Evolutionary conservation across 768 basidiomycete genomes (phyloP), one percentile per base, ranked within the genome.

Genomic region (Nidula microcarpa): DNA sequence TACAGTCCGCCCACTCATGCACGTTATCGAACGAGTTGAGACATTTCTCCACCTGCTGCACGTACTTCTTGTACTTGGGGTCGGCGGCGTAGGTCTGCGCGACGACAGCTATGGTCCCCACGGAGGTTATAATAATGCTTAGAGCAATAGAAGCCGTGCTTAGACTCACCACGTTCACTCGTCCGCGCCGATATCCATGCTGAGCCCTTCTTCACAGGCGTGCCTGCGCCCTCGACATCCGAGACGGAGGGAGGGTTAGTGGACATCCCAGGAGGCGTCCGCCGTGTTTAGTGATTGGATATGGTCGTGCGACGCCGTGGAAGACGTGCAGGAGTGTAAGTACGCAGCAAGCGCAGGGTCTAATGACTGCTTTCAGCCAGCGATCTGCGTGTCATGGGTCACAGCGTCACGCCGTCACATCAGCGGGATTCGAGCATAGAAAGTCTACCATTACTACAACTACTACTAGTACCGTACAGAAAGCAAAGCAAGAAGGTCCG

Each of bases 1-100:
- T 98, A 68, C 94, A 98, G 73, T 99, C 97, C 55, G 97, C 95
- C 97, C 97, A 99, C 74, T 99, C 97, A 53, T 96, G 92, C 54
- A 97, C 93, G 63, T 85, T 91, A 64, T 97, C 94, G 63, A 99
- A 98, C 1, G 93, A 87, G 56, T 86, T 88, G 46, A 99, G 77
- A 60, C 91, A 93, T 71, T 88, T 89, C 66, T 99, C 97, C 47
- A 99, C 91, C 61, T 93, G 90, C 52, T 88, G 85, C 0, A 86
- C 77, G 71, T 94, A 98, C 71, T 97, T 97, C 75, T 91, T 93
- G 74, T 85, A 97, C 67, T 94, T 95, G 11, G 92, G 89, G 74
- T 98, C 95, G 7, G 86, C 81, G 30, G 84, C 79, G 61, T 84
- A 85, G 11, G 74, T 64, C 52, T 82, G 82, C 37, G 80, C 77